Evolutionary conservation across 306 rosid species (phyloP), one percentile per base, ranked within the genome.

Genomic region (Acacia acuminata): DNA sequence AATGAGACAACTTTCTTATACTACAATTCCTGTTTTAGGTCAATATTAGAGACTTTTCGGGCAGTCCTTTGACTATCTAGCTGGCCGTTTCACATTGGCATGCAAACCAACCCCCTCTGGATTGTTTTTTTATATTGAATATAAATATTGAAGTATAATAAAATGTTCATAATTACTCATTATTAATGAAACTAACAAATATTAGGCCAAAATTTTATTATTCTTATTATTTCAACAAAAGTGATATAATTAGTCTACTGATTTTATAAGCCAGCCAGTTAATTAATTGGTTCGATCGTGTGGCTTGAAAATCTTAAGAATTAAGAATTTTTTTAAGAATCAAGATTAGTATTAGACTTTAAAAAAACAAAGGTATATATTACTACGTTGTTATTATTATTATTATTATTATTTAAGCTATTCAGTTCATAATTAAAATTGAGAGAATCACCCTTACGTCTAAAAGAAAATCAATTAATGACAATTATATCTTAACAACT

Each of bases 211-310:
- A 56, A 56, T 0, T 12, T 45, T 13, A 56, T 9, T n/a, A 51
- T 51, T 55, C 63, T 19, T 55, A 20, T 55, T 20, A 55, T 55
- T 51, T 51, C 63, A 55, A 55, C 30, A 22, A 58, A 58, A n/a
- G 65, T 58, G 27, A 58, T 4, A 13, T 58, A 9, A 58, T 8
- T 58, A 2, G 13, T n/a, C n/a, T n/a, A n/a, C n/a, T n/a, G n/a
- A n/a, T n/a, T n/a, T n/a, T 48, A 73, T 74, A 74, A 13, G 51
- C 51, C 13, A 4, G 15, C 50, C 16, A 66, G 71, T 48, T 61
- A n/a, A n/a, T n/a, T n/a, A n/a, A n/a, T n/a, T n/a, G 20, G 42
- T 47, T 67, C 71, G 51, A 36, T 64, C 61, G 70, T 67, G 64
- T 48, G 50, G 50, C 16, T 45, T 45, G 50, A 45, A 45, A 45